Evolutionary conservation across 768 basidiomycete genomes (phyloP), one percentile per base, ranked within the genome.

Genomic region (Pluteus cervinus): DNA sequence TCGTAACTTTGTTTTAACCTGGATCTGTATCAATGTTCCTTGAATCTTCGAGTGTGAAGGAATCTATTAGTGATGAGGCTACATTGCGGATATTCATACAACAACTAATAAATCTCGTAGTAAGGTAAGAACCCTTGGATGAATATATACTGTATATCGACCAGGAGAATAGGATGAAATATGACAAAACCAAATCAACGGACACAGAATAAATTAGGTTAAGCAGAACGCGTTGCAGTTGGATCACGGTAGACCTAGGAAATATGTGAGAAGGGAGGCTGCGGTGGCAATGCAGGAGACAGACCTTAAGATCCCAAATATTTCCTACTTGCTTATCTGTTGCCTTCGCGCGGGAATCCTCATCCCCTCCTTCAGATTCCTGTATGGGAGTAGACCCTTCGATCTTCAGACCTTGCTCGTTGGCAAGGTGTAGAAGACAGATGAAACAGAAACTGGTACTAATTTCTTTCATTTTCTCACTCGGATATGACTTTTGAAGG

Each of bases 391-490:
- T 46, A 4, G 45, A 25, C 5, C 66, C 57, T 56, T 76, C 85
- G 24, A 99, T 73, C 54, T 84, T 86, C 33, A 98, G 69, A 2
- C 94, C 96, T 51, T 90, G 86, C 62, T 98, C 96, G 55, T 99
- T 98, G 12, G 94, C 94, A 29, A 98, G 63, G 65, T 98, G 96
- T 12, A 99, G 66, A 17, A 98, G 66, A 53, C 96, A 98, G 57
- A 98, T 99, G 68, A 98, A 99, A 58, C 94, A 98, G 79, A 94
- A 98, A 46, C 90, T 94, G 11, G 96, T 98, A 57, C 92, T 96
- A 55, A 98, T 96, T 46, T 99, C 96, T 26, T 85, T 85, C 84
- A 98, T 86, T 67, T 94, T 97, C 29, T 97, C 93, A 41, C 65
- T 64, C 1, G 94, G 91, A 58, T 98, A 98, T 5, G 84, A 77